Evolutionary conservation across 148 eudicot genomes (phyloP).

Genomic region (Rhododendron henanense): DNA sequence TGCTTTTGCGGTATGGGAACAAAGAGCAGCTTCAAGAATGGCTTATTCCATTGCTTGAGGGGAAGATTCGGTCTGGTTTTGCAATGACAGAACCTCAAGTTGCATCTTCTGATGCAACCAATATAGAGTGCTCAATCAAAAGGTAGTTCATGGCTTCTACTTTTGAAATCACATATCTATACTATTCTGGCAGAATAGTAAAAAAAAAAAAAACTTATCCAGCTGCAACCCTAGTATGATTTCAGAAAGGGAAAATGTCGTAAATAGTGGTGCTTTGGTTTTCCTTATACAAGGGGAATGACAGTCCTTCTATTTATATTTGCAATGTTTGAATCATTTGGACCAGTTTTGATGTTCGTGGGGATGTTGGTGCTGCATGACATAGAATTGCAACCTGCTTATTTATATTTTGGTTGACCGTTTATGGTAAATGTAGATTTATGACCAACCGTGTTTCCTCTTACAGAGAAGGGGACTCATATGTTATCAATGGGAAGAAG

Average conservation of each 20-base stretch:
- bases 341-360: background rate
- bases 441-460: background rate
- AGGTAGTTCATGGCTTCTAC: conserved; percentile 37
- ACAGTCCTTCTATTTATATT: background rate
- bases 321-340: background rate
- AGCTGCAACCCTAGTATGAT: background rate
- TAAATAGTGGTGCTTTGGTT: background rate
- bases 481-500: conserved; percentile 81
- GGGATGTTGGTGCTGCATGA: background rate
- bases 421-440: background rate
- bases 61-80: conserved; percentile 87
- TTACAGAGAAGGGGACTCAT: conserved; percentile 75
- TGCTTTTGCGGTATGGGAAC: conserved; percentile 83
- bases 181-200: background rate
- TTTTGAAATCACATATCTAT: background rate
- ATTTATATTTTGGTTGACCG: background rate
- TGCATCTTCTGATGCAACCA: conserved; percentile 98
- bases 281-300: background rate
- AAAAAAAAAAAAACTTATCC: background rate
- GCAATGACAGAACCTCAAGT: conserved; percentile 99
- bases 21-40: conserved; percentile 80
- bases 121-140: conserved; percentile 87
- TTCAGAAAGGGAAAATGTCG: background rate
- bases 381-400: background rate
- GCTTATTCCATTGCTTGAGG: conserved; percentile 92